Conservation (phyloP, 148 eudicot genomes). For the Cornus kousa region DNA sequence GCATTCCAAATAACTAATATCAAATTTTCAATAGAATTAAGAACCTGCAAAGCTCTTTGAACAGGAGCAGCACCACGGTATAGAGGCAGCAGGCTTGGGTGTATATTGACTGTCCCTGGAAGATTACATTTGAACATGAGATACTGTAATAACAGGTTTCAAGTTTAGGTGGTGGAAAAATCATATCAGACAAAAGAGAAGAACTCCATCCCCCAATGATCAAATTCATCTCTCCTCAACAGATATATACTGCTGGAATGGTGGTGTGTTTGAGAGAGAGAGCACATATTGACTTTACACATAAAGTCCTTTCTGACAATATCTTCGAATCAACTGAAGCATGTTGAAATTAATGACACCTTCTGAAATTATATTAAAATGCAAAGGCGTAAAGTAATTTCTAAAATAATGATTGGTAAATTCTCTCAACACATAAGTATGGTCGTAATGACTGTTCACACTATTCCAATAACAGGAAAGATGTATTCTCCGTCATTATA, state of each 20-base stretch:
- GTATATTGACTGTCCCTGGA: slow-evolving; percentile 92
- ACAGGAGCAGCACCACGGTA: slow-evolving; percentile 99
- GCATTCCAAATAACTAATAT: slow-evolving; percentile 7
- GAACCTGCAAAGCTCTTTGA: slow-evolving; percentile 97
- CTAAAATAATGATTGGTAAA: not conserved
- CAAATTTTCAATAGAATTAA: slow-evolving; percentile 13
- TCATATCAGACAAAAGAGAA: too few relatives aligned
- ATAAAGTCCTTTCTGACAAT: not conserved
- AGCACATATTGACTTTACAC: not conserved
- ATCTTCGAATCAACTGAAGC: slow-evolving; percentile 2
- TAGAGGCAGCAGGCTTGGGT: slow-evolving; percentile 92
- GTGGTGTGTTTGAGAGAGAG: not conserved
- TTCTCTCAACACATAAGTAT: slow-evolving; percentile 1
- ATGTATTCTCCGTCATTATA: not conserved
- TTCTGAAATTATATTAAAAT: not conserved
- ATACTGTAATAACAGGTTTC: slow-evolving; percentile 2
- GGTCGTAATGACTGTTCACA: not conserved
- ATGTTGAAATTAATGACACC: not conserved
- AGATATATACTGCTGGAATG: too few relatives aligned
- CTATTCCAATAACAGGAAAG: not conserved
- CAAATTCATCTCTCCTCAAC: too few relatives aligned
- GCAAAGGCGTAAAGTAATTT: not conserved
- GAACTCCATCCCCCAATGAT: too few relatives aligned
- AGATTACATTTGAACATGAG: slow-evolving; percentile 17
- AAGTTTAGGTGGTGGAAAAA: slow-evolving; percentile 7